Percentiles rank a stretch among this genome's conserved stretches.
These are phyloP conservation scores for Apiospora sp. DNA, from an alignment of 2,329 filamentous ascomycete species.

Conservation along the genomic window DNA sequence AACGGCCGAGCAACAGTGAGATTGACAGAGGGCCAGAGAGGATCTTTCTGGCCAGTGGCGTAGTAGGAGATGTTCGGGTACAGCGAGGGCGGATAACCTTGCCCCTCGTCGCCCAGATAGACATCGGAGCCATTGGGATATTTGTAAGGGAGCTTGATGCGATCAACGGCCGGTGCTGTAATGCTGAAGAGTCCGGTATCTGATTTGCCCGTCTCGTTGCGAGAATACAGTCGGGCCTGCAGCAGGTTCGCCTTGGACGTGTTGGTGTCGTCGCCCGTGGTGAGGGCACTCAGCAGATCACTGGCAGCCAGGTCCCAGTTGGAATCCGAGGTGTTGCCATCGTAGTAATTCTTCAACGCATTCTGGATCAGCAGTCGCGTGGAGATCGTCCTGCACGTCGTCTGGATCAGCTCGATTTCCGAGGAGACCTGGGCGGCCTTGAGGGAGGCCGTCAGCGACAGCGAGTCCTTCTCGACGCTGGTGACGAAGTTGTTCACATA, in stretches of 20 bases:
- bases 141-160: constrained; percentile 69
- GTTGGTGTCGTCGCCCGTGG: constrained; percentile 58
- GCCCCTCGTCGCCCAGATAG: constrained; percentile 65
- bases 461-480: constrained; percentile 63
- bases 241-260: constrained; percentile 59
- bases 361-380: constrained; percentile 69
- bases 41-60: constrained; percentile 51
- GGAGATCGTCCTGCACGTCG: constrained; percentile 74
- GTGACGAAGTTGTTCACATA: constrained; percentile 64
- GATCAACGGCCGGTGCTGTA: constrained; percentile 58
- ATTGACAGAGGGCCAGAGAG: constrained; percentile 49
- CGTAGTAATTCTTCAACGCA: constrained; percentile 60
- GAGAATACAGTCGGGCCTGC: constrained; percentile 78
- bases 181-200: constrained; percentile 67
- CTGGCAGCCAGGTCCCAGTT: constrained; percentile 68
- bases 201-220: constrained; percentile 64
- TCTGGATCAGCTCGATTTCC: constrained; percentile 80
- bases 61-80: constrained; percentile 82
- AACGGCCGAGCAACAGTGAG: constrained; percentile 58
- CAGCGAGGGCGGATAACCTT: constrained; percentile 75
- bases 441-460: constrained; percentile 82
- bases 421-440: constrained; percentile 84
- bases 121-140: constrained; percentile 64
- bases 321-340: constrained; percentile 59
- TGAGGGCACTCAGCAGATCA: constrained; percentile 78